Percentiles rank a stretch among this genome's conserved stretches.
phyloP scores from a whole-genome alignment of 768 basidiomycete species.

The Nidula microcarpa region DNA sequence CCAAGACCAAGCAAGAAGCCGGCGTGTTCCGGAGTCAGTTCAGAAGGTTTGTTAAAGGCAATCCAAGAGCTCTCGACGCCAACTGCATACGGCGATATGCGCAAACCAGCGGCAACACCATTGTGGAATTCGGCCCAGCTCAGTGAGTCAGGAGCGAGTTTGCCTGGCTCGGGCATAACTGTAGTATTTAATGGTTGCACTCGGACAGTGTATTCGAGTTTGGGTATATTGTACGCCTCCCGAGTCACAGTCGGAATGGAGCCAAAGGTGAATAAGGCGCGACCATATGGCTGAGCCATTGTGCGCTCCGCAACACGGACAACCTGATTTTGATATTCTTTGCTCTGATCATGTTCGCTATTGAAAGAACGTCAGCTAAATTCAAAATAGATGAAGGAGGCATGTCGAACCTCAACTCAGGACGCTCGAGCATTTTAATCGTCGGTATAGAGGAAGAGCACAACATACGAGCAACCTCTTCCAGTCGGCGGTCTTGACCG shows the following conservation, averaged over 20 bases:
- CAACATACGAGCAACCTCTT: slow-evolving; percentile 89
- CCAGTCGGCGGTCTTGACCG: slow-evolving; percentile 83
- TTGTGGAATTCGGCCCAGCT: slow-evolving; percentile 99
- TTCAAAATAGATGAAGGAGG: not conserved
- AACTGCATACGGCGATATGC: slow-evolving; percentile 69
- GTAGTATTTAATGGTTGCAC: slow-evolving; percentile 70
- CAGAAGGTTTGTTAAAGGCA: slow-evolving; percentile 89
- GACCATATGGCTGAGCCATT: slow-evolving; percentile 84
- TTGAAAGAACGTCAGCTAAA: slow-evolving; percentile 4
- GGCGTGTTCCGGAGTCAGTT: slow-evolving; percentile 92
- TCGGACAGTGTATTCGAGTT: slow-evolving; percentile 72
- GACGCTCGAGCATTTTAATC: slow-evolving; percentile 62
- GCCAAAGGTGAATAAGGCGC: slow-evolving; percentile 90
- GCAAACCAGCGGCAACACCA: slow-evolving; percentile 89
- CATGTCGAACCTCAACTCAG: slow-evolving; percentile 50
- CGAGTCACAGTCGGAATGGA: slow-evolving; percentile 71
- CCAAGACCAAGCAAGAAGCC: slow-evolving; percentile 94
- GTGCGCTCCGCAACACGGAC: slow-evolving; percentile 83
- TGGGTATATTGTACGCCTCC: slow-evolving; percentile 78
- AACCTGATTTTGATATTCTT: slow-evolving; percentile 81
- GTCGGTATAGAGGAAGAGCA: slow-evolving; percentile 73
- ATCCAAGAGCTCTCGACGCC: slow-evolving; percentile 94
- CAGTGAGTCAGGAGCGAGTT: slow-evolving; percentile 67
- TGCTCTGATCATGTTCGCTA: slow-evolving; percentile 85
- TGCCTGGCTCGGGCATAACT: slow-evolving; percentile 65